Conservation (phyloP, 2,329 filamentous ascomycete genomes). For the Cladosporium sp. region DNA sequence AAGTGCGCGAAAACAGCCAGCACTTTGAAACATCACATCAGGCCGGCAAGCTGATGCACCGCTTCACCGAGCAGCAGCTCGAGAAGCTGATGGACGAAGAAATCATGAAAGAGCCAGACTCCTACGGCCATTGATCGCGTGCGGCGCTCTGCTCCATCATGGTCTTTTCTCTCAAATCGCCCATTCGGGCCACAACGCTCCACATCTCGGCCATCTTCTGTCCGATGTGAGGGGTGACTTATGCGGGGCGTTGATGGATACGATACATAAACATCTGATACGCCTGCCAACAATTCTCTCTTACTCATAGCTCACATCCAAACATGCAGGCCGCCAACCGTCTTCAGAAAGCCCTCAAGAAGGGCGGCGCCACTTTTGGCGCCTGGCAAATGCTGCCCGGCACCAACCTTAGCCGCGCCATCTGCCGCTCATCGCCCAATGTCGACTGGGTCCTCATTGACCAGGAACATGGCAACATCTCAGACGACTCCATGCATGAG, state of each 20-base stretch:
- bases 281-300: not conserved
- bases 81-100: conserved; percentile 66
- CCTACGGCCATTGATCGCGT: conserved; percentile 11
- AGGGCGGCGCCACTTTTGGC: conserved; percentile 53
- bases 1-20: conserved; percentile 51
- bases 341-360: conserved; percentile 53
- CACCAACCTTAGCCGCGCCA: conserved; percentile 54
- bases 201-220: conserved; percentile 11
- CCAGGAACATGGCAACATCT: conserved; percentile 58
- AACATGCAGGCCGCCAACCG: conserved; percentile 57
- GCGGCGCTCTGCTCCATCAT: conserved; percentile 2
- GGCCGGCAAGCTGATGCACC: conserved; percentile 74
- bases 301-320: not conserved
- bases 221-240: not conserved
- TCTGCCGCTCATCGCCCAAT: conserved; percentile 55
- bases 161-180: not conserved
- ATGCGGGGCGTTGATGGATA: not conserved
- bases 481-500: conserved; percentile 56
- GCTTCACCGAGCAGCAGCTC: conserved; percentile 68
- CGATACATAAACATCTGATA: not conserved
- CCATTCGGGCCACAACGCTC: conserved; percentile 13
- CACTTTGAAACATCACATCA: conserved; percentile 57
- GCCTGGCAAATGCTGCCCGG: conserved; percentile 59
- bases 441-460: conserved; percentile 50
- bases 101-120: conserved; percentile 27